Evolutionary conservation across 129 eudicot genomes (phyloP).

Genomic region (Helianthus annuus): HanXRQr2.0-SUNRISE NC_035439.2:124039597-124040096

Average conservation of each 20-base stretch:
- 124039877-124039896: conserved; percentile 29
- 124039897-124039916: neutral
- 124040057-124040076: conserved; percentile 86
- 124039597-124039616: neutral
- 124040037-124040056: conserved; percentile 93
- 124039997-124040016: conserved; percentile 95
- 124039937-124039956: neutral
- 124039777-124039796: conserved; percentile 9
- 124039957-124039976: conserved; percentile 39
- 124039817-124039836: neutral
- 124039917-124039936: neutral
- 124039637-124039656: conserved; percentile 40
- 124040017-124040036: conserved; percentile 94
- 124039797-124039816: conserved; percentile 16
- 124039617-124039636: neutral
- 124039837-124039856: neutral
- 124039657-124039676: conserved; percentile 35
- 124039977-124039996: conserved; percentile 74
- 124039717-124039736: conserved; percentile 10
- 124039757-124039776: too few species aligned
- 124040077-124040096: conserved; percentile 35
- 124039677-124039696: conserved; percentile 38
- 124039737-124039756: conserved; percentile 10
- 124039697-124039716: conserved; percentile 3
- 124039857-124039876: conserved; percentile 30